A percentile compares a stretch with the other conserved stretches of the same genome.
These are phyloP conservation scores for Chlorociboria aeruginascens DNA, from an alignment of 495 filamentous ascomycete genomes.

Conservation along the genomic window DNA sequence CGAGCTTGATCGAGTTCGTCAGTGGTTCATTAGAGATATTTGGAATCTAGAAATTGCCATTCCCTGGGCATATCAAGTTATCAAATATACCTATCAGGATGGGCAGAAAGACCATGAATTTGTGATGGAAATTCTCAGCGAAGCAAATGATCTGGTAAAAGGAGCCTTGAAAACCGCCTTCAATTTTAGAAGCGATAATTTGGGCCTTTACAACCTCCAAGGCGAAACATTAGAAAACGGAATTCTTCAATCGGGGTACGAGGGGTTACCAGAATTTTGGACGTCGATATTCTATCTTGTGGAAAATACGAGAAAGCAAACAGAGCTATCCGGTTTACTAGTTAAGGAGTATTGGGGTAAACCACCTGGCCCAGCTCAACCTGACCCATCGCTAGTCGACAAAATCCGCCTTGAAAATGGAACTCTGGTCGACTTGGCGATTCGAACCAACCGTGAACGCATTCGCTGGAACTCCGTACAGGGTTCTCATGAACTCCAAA, in stretches of 20 bases:
- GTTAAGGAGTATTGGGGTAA: constrained; percentile 19
- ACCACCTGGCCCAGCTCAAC: constrained; percentile 3
- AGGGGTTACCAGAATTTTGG: constrained; percentile 67
- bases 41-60: constrained; percentile 61
- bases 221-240: constrained; percentile 54
- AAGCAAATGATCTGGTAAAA: constrained; percentile 71
- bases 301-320: constrained; percentile 40
- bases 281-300: constrained; percentile 54
- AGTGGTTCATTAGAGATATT: constrained; percentile 74
- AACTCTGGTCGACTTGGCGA: constrained; percentile 40
- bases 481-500: constrained; percentile 29
- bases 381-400: constrained; percentile 23
- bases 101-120: constrained; percentile 32
- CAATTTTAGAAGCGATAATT: constrained; percentile 55
- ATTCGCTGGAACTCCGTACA: constrained; percentile 45
- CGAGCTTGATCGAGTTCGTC: constrained; percentile 60
- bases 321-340: constrained; percentile 33
- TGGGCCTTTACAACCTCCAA: constrained; percentile 57
- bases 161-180: constrained; percentile 60
- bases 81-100: constrained; percentile 52
- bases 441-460: constrained; percentile 49
- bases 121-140: constrained; percentile 43
- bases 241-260: constrained; percentile 45
- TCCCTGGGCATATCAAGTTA: constrained; percentile 59
- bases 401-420: constrained; percentile 41